Evolutionary conservation across 345 rosid species (phyloP).

Genomic region (Eucalyptus regnans): DNA sequence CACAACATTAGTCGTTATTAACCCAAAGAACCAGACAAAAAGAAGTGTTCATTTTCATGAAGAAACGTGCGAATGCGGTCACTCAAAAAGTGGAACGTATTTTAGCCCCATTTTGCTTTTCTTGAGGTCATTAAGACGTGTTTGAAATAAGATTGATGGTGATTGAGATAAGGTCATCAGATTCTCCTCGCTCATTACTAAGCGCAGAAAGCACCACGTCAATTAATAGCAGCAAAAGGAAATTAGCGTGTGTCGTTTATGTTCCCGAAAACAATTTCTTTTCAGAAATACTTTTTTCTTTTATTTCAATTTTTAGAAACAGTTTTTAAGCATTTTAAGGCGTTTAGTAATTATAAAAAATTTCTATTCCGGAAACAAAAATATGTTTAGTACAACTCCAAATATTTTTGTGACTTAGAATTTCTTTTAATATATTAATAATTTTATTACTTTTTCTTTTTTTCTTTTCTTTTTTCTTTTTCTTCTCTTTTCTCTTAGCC

Average conservation of each 20-base stretch:
- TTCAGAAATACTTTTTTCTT: too few relatives aligned
- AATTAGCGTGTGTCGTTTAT: too few relatives aligned
- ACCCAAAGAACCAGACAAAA: background rate
- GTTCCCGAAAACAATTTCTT: too few relatives aligned
- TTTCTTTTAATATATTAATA: too few relatives aligned
- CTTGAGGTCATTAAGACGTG: background rate
- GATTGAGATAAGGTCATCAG: background rate
- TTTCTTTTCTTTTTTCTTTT: too few relatives aligned
- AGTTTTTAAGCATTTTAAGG: too few relatives aligned
- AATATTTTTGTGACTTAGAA: too few relatives aligned
- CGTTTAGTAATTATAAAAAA: too few relatives aligned
- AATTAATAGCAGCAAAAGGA: background rate
- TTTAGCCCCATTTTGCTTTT: background rate
- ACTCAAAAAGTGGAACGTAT: background rate
- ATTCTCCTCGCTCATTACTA: background rate
- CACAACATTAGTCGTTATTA: background rate
- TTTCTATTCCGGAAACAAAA: rapidly evolving
- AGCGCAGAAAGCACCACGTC: background rate
- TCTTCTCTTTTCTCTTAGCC: rapidly evolving
- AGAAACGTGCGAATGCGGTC: background rate
- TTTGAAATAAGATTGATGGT: background rate
- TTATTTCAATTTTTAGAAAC: rapidly evolving
- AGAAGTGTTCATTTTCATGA: background rate
- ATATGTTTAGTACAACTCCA: rapidly evolving
- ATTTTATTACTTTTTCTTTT: too few relatives aligned